Base-by-base conservation (phyloP, 129 eudicot genomes). In the Tagetes patula region DNA sequence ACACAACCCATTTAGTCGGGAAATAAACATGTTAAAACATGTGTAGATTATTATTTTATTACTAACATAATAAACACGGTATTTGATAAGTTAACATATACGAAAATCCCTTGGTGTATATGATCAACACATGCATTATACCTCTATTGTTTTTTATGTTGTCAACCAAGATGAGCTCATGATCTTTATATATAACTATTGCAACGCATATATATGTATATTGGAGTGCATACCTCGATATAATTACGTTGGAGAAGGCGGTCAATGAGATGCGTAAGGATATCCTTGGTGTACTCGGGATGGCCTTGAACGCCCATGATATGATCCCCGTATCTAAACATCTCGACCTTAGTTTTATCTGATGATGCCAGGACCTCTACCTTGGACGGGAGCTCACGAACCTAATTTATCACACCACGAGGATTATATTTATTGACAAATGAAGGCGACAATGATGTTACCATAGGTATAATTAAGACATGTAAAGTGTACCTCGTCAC, bases 281-380 rank as follows among this genome's bases (percentile, higher is more conserved):
- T 94, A 73, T 90, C 98, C 55, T 84, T 85, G 38, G 95, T 90
- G 93, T 94, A 94, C 85, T 94, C 98, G 0, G 98, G 98, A 70
- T 94, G 98, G 27, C 98, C 98, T 79, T 94, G 98, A 76, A 94
- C 89, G 34, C 96, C 98, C 96, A 94, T 90, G 31, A 94, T 79
- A 76, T 90, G 92, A 81, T 90, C 86, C 12, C 96, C 88, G n/a
- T 77, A 84, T 67, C 73, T 87, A 67, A 94, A 94, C 97, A 94
- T 90, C 79, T 94, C 98, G 3, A 94, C 73, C 33, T 85, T 87
- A 0, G 98, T 94, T 55, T 83, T 87, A 38, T 80, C 70, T 0
- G 98, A 94, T 73, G 91, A 82, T 58, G 92, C 98, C 66, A 94
- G 59, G 27, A 94, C 82, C 64, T 90, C 96, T 52, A 88, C 98